phyloP scores from a whole-genome alignment of 805 yeast genomes.

The Lachancea kluyveri region DNA sequence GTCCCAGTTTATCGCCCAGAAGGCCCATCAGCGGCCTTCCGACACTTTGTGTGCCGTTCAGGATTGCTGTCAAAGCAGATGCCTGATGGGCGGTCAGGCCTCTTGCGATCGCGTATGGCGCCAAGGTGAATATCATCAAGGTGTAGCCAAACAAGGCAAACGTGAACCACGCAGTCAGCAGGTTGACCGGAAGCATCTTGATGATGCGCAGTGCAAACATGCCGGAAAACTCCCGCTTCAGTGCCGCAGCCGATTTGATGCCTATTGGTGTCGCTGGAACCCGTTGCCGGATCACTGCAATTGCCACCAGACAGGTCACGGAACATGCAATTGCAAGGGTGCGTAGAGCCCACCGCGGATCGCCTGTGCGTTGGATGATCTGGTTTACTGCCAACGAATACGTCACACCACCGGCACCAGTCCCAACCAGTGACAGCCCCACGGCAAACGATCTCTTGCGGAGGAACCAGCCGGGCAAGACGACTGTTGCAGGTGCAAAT shows the following conservation, averaged over 20 bases:
- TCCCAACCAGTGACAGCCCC: slow-evolving; percentile 45
- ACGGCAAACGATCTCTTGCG: slow-evolving; percentile 52
- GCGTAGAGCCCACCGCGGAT: slow-evolving; percentile 43
- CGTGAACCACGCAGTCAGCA: slow-evolving; percentile 34
- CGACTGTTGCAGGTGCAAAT: slow-evolving; percentile 51
- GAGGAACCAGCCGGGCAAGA: slow-evolving; percentile 67
- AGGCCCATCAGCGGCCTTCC: slow-evolving; percentile 47
- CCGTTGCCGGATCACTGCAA: slow-evolving; percentile 41
- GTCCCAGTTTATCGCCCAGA: slow-evolving; percentile 39
- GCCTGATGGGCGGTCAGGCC: slow-evolving; percentile 43
- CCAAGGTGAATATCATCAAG: slow-evolving; percentile 40
- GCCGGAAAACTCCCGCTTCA: slow-evolving; percentile 24
- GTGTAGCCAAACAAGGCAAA: slow-evolving; percentile 36
- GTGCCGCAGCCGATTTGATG: slow-evolving; percentile 21
- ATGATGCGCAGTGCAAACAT: slow-evolving; percentile 33
- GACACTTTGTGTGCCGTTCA: slow-evolving; percentile 41
- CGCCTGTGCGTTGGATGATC: slow-evolving; percentile 36
- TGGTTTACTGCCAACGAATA: slow-evolving; percentile 38
- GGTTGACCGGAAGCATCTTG: slow-evolving; percentile 26
- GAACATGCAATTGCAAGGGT: slow-evolving; percentile 38
- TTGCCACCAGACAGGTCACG: slow-evolving; percentile 34
- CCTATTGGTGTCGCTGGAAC: slow-evolving; percentile 30
- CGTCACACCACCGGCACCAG: slow-evolving; percentile 48
- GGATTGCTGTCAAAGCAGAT: slow-evolving; percentile 38
- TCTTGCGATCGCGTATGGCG: slow-evolving; percentile 40